Conservation (phyloP, 2,329 filamentous ascomycete genomes). For the Tympanopsis confertula region DNA sequence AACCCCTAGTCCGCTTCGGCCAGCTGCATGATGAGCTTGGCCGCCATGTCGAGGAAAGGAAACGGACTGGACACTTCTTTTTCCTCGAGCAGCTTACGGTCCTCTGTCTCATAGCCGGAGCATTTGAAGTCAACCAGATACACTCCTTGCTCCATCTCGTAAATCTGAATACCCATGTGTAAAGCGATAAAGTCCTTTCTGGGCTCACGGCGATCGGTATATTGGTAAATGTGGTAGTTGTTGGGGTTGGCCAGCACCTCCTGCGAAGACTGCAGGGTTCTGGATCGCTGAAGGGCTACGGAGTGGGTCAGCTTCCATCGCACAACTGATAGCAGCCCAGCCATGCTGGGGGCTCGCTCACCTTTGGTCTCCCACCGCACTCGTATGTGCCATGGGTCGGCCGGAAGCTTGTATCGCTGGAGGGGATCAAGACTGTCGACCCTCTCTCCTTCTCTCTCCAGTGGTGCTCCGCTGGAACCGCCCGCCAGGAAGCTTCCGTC, state of each 20-base stretch:
- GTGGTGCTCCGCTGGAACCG: slow-evolving; percentile 18
- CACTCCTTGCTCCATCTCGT: slow-evolving; percentile 82
- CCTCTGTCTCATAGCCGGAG: slow-evolving; percentile 76
- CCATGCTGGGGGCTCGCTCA: slow-evolving; percentile 38
- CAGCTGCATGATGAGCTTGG: slow-evolving; percentile 82
- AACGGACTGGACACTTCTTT: slow-evolving; percentile 94
- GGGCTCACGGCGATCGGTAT: slow-evolving; percentile 27
- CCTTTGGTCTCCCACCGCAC: slow-evolving; percentile 80
- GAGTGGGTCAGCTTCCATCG: too few relatives aligned
- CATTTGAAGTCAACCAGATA: slow-evolving; percentile 98
- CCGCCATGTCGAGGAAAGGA: slow-evolving; percentile 88
- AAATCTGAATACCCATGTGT: slow-evolving; percentile 91
- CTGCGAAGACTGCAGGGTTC: too few relatives aligned
- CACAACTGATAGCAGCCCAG: too few relatives aligned
- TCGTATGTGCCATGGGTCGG: slow-evolving; percentile 88
- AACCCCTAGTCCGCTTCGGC: slow-evolving; percentile 57
- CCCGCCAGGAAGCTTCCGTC: slow-evolving; percentile 26
- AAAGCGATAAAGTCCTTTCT: slow-evolving; percentile 68
- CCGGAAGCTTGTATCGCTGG: slow-evolving; percentile 70
- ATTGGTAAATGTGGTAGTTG: slow-evolving; percentile 27
- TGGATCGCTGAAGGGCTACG: too few relatives aligned
- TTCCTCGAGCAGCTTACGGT: slow-evolving; percentile 70
- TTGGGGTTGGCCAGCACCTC: slow-evolving; percentile 24
- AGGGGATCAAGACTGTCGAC: slow-evolving; percentile 31
- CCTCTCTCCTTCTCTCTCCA: slow-evolving; percentile 17